Evolutionary conservation across 441 rosid species (phyloP), one percentile per base, ranked within the genome.

Genomic region (Kokia cookei): DNA sequence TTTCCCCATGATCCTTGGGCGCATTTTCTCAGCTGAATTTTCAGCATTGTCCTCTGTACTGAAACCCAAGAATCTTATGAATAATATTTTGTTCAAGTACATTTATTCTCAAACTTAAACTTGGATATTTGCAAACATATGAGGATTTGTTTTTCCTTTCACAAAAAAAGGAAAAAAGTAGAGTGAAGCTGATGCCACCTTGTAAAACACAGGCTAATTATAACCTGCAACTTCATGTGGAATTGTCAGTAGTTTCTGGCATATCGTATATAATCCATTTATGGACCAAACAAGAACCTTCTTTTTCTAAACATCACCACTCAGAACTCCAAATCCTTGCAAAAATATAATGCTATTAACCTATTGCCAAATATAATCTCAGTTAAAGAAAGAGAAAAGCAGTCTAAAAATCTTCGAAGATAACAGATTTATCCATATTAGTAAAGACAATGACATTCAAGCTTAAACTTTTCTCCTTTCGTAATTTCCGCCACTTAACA

Each of bases 251-350:
- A 35, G n/a, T 24, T 42, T 58, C 64, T 57, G 74, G 50, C 63
- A 19, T 54, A 14, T 43, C 48, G 32, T 48, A 42, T 71, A 42
- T 71, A 7, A 57, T 58, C 58, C 65, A 58, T 71, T 71, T 71
- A 58, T 57, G 55, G 65, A 71, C 54, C 74, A 59, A 71, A 71
- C 65, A 57, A 10, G 74, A 71, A 58, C 65, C 74, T 58, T 71
- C 74, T 57, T 71, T 57, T 58, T 53, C 65, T 45, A 57, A 57
- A 43, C 74, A 17, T 54, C 55, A 40, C 15, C 4, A 58, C 42
- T 45, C 65, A 71, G 55, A 58, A 13, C 55, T 43, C 65, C 27
- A 58, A 71, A 54, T 69, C 50, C 62, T 17, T 69, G 63, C 65
- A 71, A 71, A 71, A 71, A 54, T 22, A 14, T 70, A 54, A 26